Percentiles rank a stretch among this genome's conserved stretches.
Evolutionary conservation across 768 basidiomycete genomes (phyloP).

Genomic region (Auricularia heimuer): DNA sequence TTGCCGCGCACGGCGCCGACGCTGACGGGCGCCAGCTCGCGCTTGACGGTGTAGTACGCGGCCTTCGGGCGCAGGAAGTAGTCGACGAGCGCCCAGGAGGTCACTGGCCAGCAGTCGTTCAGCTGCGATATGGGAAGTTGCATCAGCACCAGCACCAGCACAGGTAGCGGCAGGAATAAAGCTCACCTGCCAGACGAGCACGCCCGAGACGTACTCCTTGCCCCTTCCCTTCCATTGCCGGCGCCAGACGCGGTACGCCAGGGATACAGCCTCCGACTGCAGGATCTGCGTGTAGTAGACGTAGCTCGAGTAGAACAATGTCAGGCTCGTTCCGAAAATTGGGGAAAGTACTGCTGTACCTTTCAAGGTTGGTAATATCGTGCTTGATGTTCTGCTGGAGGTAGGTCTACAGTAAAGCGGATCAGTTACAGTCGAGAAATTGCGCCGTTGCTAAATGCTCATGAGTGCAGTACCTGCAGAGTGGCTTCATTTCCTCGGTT

Average conservation of each 20-base stretch:
- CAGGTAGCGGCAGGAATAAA: neutral
- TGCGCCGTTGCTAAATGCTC: no score
- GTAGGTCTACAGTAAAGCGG: no score
- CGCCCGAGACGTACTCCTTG: conserved; percentile 77
- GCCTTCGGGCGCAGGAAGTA: conserved; percentile 93
- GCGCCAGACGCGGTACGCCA: conserved; percentile 86
- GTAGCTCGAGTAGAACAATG: conserved; percentile 42
- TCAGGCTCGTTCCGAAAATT: neutral
- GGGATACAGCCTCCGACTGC: conserved; percentile 88
- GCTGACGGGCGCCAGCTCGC: conserved; percentile 72
- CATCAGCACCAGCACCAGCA: neutral
- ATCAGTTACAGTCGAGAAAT: no score
- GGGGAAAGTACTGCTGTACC: conserved; percentile 26
- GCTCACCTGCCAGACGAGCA: conserved; percentile 89
- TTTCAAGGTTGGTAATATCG: conserved; percentile 63
- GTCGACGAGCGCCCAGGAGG: conserved; percentile 89
- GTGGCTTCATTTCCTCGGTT: no score
- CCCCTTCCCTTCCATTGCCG: conserved; percentile 87
- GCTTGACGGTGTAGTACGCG: conserved; percentile 75
- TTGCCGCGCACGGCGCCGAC: conserved; percentile 38
- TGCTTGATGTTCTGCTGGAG: no score
- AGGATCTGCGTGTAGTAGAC: conserved; percentile 92
- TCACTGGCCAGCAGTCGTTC: conserved; percentile 90
- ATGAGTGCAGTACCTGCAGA: no score
- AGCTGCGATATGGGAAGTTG: conserved; percentile 32